Conservation (phyloP, 2,329 filamentous ascomycete species). For the Fusarium praegraminearum region DNA sequence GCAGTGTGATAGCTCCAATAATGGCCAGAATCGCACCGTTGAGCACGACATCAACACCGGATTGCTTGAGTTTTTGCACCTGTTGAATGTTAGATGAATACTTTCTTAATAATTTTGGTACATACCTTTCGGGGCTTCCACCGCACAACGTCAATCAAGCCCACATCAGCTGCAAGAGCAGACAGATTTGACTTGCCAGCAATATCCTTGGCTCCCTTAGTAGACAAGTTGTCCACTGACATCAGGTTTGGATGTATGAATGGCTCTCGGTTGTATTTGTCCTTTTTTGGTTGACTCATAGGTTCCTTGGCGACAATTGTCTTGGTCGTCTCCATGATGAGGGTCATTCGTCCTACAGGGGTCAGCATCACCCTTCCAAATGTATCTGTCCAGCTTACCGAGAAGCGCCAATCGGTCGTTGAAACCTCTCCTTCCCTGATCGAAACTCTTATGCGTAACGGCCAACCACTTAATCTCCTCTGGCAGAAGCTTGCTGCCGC, state of each 20-base stretch:
- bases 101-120: background rate
- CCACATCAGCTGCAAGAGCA: conserved; percentile 75
- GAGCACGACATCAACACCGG: conserved; percentile 80
- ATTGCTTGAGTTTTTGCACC: conserved; percentile 75
- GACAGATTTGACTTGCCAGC: conserved; percentile 75
- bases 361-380: conserved; percentile 24
- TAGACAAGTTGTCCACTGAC: conserved; percentile 78
- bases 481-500: conserved; percentile 78
- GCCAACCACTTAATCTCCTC: conserved; percentile 98
- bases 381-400: conserved; percentile 64
- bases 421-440: conserved; percentile 92
- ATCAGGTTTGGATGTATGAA: conserved; percentile 78
- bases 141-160: conserved; percentile 79
- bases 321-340: conserved; percentile 57
- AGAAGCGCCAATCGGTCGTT: conserved; percentile 93
- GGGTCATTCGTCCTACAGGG: conserved; percentile 52
- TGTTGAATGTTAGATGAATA: conserved; percentile 43
- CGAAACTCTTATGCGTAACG: conserved; percentile 97
- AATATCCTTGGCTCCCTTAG: conserved; percentile 69
- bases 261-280: conserved; percentile 67
- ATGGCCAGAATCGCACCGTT: conserved; percentile 85
- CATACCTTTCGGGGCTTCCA: conserved; percentile 89
- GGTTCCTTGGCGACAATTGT: conserved; percentile 53
- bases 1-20: conserved; percentile 88
- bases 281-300: conserved; percentile 50